A percentile compares a stretch with the other conserved stretches of the same genome.
These are phyloP conservation scores for Mortierella sp. DNA, from an alignment of 371 early-diverging fungal species.

Conservation along the genomic window DNA sequence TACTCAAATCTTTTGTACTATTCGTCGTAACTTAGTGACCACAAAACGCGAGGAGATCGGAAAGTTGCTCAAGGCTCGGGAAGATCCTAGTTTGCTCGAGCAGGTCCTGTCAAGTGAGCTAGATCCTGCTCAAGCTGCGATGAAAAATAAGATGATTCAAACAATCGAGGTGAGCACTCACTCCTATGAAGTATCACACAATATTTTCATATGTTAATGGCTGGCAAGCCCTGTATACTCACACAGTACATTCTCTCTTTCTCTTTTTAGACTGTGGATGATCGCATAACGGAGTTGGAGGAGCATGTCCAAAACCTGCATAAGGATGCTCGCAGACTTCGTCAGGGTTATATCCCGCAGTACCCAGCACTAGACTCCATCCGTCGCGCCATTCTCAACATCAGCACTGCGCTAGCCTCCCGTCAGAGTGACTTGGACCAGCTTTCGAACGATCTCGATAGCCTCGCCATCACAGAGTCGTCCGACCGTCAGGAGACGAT, in stretches of 20 bases:
- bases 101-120: conserved; percentile 34
- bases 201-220: no score
- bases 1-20: neutral
- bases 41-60: conserved; percentile 51
- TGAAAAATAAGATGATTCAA: conserved; percentile 38
- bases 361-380: conserved; percentile 42
- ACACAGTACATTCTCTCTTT: neutral
- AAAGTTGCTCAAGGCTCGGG: conserved; percentile 35
- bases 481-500: neutral
- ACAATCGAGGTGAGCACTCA: conserved; percentile 29
- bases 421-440: conserved; percentile 43
- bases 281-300: conserved; percentile 38
- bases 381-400: conserved; percentile 53
- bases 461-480: conserved; percentile 25
- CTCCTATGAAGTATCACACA: neutral
- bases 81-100: conserved; percentile 36
- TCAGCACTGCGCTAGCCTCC: conserved; percentile 37
- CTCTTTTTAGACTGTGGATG: conserved; percentile 30
- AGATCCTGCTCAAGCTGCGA: conserved; percentile 41
- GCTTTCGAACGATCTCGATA: conserved; percentile 39
- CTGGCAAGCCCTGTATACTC: neutral
- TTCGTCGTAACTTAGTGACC: conserved; percentile 12
- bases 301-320: conserved; percentile 39
- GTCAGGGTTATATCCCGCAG: conserved; percentile 32
- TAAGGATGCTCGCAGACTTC: conserved; percentile 29